These are phyloP conservation scores for Ambrosiella cleistominuta DNA, from an alignment of 2,329 filamentous ascomycete genomes.

Conservation along the genomic window DNA sequence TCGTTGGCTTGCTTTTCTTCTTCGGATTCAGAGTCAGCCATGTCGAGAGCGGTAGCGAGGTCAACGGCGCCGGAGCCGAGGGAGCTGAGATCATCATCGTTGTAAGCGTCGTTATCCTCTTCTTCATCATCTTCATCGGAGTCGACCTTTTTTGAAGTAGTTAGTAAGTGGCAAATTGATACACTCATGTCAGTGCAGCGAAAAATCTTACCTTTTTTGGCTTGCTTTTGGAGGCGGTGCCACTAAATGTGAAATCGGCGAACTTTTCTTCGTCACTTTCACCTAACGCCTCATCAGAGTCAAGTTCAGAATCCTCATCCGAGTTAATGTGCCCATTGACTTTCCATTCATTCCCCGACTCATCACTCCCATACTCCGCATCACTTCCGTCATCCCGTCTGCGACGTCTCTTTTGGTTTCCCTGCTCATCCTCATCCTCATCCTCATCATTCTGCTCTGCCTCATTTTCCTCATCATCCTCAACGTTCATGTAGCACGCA, in stretches of 20 bases:
- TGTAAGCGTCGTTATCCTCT: conserved; percentile 22
- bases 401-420: conserved; percentile 15
- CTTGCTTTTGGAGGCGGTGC: conserved; percentile 25
- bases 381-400: conserved; percentile 27
- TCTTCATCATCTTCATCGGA: conserved; percentile 39
- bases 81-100: conserved; percentile 38
- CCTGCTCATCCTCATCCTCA: conserved; percentile 26
- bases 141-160: conserved; percentile 21
- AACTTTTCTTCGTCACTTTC: conserved; percentile 77
- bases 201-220: conserved; percentile 17
- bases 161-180: background rate
- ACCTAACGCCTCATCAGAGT: conserved; percentile 66
- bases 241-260: conserved; percentile 47
- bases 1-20: conserved; percentile 28
- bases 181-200: background rate
- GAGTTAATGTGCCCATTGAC: conserved; percentile 43
- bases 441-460: conserved; percentile 34
- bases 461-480: conserved; percentile 17
- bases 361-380: conserved; percentile 62
- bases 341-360: conserved; percentile 71
- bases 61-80: conserved; percentile 43
- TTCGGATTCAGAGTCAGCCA: no score
- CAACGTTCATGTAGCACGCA: conserved; percentile 33
- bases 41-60: conserved; percentile 38
- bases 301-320: conserved; percentile 46